Conservation (phyloP, 306 rosid genomes). For the Prunus kanzakura region DNA sequence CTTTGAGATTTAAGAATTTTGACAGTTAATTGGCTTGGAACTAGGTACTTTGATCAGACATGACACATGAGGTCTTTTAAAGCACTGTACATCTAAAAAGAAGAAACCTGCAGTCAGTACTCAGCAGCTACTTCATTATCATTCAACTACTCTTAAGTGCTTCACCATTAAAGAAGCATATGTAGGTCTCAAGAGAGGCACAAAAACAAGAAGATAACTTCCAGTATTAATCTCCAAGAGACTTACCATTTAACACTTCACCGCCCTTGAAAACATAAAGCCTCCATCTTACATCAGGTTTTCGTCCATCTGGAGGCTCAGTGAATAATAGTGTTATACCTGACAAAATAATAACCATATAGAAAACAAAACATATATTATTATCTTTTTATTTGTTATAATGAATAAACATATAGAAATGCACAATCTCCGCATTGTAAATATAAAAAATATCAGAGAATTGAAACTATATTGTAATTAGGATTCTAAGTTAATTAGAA, state of each 20-base stretch:
- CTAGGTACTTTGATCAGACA: not conserved
- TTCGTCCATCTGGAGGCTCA: conserved; percentile 84
- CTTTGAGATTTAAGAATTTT: not conserved
- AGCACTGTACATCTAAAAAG: not conserved
- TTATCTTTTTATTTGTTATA: not conserved
- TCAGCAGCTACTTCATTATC: not conserved
- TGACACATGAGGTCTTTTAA: not conserved
- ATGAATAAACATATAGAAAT: not conserved
- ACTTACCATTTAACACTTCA: conserved; percentile 81
- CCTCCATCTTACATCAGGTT: conserved; percentile 88
- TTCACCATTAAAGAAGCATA: not conserved
- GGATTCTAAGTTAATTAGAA: not conserved
- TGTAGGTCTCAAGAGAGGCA: not conserved
- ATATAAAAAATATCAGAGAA: not conserved
- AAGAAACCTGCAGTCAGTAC: not conserved
- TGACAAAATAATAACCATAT: conserved; percentile 28
- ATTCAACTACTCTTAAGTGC: not conserved
- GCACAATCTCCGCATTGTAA: not conserved
- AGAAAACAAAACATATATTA: not conserved
- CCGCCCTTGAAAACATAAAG: conserved; percentile 97
- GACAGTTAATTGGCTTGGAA: not conserved
- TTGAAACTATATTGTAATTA: not conserved
- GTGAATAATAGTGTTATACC: conserved; percentile 77
- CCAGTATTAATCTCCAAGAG: conserved; percentile 3
- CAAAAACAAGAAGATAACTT: not conserved